Evolutionary conservation across 768 basidiomycete genomes (phyloP).

Genomic region (Sistotremastrum suecicum): DNA sequence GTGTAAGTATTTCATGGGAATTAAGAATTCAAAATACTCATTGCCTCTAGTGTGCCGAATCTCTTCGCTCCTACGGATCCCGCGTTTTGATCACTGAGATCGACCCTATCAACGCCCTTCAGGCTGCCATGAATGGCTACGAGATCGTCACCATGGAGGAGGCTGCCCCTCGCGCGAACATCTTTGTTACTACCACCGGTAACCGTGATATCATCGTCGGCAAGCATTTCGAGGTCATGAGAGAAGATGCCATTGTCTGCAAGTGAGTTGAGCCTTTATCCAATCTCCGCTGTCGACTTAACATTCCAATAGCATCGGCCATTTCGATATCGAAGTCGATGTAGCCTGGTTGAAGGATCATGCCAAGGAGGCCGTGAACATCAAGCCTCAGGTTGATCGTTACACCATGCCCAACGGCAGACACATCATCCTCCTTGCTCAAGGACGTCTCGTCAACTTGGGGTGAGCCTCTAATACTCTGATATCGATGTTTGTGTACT

Average conservation of each 20-base stretch:
- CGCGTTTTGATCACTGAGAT: slow-evolving; percentile 96
- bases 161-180: slow-evolving; percentile 72
- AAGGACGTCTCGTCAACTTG: slow-evolving; percentile 98
- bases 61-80: slow-evolving; percentile 91
- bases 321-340: slow-evolving; percentile 86
- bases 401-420: slow-evolving; percentile 86
- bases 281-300: neutral
- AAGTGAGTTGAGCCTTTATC: slow-evolving; percentile 42
- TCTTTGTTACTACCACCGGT: slow-evolving; percentile 98
- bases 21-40: neutral
- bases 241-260: slow-evolving; percentile 96
- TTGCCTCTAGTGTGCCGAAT: slow-evolving; percentile 76
- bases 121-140: slow-evolving; percentile 99
- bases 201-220: slow-evolving; percentile 95
- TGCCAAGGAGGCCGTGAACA: slow-evolving; percentile 67
- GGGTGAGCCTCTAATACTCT: slow-evolving; percentile 36
- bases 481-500: neutral
- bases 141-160: slow-evolving; percentile 99
- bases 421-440: slow-evolving; percentile 94
- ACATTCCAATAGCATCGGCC: slow-evolving; percentile 46
- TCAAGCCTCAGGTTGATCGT: slow-evolving; percentile 99
- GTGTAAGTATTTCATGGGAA: slow-evolving; percentile 41
- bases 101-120: slow-evolving; percentile 99
- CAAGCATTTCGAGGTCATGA: slow-evolving; percentile 88
- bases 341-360: slow-evolving; percentile 97